Base-by-base conservation (phyloP, 768 basidiomycete genomes). In the Mycena filopes region DNA sequence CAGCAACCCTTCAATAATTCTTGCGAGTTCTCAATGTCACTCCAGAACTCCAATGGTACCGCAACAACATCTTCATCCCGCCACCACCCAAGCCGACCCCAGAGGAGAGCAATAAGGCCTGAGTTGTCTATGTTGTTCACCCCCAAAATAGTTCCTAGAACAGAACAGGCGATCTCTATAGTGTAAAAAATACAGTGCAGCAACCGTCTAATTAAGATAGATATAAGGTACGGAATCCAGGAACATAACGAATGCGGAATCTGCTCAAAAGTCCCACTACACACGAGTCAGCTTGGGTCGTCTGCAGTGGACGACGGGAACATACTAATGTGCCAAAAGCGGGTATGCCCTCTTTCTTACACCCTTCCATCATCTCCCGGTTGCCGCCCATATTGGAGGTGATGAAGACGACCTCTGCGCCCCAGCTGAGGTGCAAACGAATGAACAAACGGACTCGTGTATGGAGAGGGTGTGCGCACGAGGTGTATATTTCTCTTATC, bases 371-470 rank as follows among this genome's bases (percentile, higher is more conserved):
- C 79, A 94, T 91, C 74, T 94, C 92, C 42, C 82, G 81, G 74
- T 94, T 94, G 18, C 92, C 92, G 57, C 86, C 82, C 70, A 82
- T 85, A 77, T 94, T 94, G 6, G 91, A 92, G 16, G 92, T 94
- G 71, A 94, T 92, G 75, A 94, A 93, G 15, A 94, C 87, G 18
- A 94, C 87, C 74, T 94, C 93, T 2, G 93, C 93, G 12, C 86
- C 83, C 91, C 91, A 36, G 36, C 36, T 36, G 15, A 33, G 31
- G 12, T 33, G 31, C 31, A 33, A n/a, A n/a, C n/a, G 31, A 12
- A 33, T 33, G 12, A 33, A 33, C 12, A 33, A 12, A 33, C 12
- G 31, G 12, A 33, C 31, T 33, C 31, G 31, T 33, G 31, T 6
- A 33, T 33, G 12, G 7, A 12, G 31, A 12, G 31, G 12, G 12